A percentile compares a stretch with the other conserved stretches of the same genome.
Evolutionary conservation across 257 asterid species (phyloP).

Genomic region (Sherardia arvensis): DNA sequence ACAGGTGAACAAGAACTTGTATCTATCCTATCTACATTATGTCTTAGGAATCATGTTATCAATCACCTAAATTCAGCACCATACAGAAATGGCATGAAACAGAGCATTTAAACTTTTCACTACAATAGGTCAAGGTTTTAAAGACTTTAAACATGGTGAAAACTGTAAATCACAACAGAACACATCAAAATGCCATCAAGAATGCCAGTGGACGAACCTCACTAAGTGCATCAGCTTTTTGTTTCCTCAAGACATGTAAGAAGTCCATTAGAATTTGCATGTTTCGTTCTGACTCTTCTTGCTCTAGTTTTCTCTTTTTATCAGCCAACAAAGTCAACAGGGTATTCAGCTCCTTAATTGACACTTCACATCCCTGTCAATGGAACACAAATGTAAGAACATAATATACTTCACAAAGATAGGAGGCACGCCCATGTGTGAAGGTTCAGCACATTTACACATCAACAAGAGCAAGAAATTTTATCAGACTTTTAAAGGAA

Average conservation of each 20-base stretch:
- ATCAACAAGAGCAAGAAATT: neutral
- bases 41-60: neutral
- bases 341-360: constrained; percentile 57
- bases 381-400: constrained; percentile 28
- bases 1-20: neutral
- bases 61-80: neutral
- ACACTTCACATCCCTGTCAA: constrained; percentile 80
- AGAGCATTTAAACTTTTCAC: neutral
- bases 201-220: constrained; percentile 41
- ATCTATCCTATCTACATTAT: neutral
- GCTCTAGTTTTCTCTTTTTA: constrained; percentile 71
- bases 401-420: constrained; percentile 6
- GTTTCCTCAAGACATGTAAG: constrained; percentile 52
- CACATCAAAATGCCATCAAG: neutral
- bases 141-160: neutral
- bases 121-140: neutral
- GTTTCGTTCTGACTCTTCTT: constrained; percentile 78
- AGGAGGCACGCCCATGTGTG: neutral
- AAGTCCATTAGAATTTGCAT: constrained; percentile 69
- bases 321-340: constrained; percentile 50
- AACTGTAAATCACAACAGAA: neutral
- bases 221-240: constrained; percentile 52
- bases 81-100: neutral
- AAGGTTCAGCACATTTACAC: neutral
- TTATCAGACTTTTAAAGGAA: neutral